A percentile compares a stretch with the other conserved stretches of the same genome.
Conservation (phyloP, 129 eudicot species). For the Gnaphalium uliginosum region DNA sequence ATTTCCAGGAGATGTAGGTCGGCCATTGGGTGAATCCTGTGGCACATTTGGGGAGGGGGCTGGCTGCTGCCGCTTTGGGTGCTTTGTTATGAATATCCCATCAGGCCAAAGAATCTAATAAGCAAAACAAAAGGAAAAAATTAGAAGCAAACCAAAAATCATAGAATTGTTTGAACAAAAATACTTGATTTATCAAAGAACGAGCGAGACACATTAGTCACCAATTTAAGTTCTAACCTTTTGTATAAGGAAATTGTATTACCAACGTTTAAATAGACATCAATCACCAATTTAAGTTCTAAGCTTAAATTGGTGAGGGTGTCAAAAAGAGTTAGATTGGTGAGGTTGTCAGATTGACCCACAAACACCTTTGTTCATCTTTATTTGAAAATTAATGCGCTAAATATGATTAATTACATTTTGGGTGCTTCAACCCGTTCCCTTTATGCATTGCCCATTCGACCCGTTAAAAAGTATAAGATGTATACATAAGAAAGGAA, state of each 20-base stretch:
- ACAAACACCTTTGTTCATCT: no score
- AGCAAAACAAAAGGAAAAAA: slow-evolving; percentile 21
- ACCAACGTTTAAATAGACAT: not conserved
- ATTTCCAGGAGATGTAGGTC: slow-evolving; percentile 48
- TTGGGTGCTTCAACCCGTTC: not conserved
- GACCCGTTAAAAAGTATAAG: not conserved
- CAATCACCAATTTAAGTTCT: not conserved
- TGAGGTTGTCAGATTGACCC: not conserved
- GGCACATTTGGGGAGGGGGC: not conserved
- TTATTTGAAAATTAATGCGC: not conserved
- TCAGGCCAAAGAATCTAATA: slow-evolving; percentile 98
- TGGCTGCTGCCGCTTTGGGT: slow-evolving; percentile 57
- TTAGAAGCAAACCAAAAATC: slow-evolving; percentile 14
- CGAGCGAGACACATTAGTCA: not conserved
- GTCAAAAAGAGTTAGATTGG: not conserved
- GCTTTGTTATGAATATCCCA: slow-evolving; percentile 91
- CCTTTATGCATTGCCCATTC: not conserved
- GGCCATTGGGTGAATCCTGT: slow-evolving; percentile 19
- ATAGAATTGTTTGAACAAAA: not conserved
- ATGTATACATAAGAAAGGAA: slow-evolving; percentile 5
- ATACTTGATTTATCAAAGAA: not conserved
- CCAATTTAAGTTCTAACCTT: not conserved
- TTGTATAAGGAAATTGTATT: not conserved
- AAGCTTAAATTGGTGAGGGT: not conserved
- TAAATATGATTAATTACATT: not conserved